These are phyloP conservation scores for Aspergillus biplanus DNA, from an alignment of 495 filamentous ascomycete genomes.

Conservation along the genomic window DNA sequence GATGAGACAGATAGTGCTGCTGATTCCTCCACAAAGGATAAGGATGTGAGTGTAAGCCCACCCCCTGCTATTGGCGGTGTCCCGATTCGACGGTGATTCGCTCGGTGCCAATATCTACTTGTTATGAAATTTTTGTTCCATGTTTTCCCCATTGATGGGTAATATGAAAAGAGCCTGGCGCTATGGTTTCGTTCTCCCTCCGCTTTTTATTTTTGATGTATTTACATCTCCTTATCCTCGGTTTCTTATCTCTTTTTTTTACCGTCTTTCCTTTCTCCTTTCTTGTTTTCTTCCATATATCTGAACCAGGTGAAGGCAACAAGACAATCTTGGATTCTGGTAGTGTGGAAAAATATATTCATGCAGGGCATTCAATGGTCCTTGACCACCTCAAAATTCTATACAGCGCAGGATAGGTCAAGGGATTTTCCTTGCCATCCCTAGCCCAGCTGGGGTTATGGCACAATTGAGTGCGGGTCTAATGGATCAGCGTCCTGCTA, in stretches of 20 bases:
- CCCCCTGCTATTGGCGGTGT: slow-evolving; percentile 58
- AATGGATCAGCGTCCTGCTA: slow-evolving; percentile 11
- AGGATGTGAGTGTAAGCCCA: slow-evolving; percentile 50
- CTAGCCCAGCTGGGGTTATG: not conserved
- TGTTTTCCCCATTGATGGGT: slow-evolving; percentile 28
- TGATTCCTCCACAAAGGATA: slow-evolving; percentile 35
- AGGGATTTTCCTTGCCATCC: not conserved
- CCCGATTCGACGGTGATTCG: slow-evolving; percentile 60
- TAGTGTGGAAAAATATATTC: slow-evolving; percentile 9
- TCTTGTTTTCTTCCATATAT: not conserved
- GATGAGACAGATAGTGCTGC: slow-evolving; percentile 60
- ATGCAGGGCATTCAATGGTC: slow-evolving; percentile 11
- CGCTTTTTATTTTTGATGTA: slow-evolving; percentile 3
- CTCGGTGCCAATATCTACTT: slow-evolving; percentile 8
- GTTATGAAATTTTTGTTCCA: slow-evolving; percentile 17
- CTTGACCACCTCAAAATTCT: slow-evolving; percentile 5
- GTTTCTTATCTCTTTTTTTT: slow-evolving; percentile 21
- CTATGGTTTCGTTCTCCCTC: slow-evolving; percentile 34
- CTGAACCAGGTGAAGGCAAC: not conserved
- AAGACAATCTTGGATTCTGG: slow-evolving; percentile 7
- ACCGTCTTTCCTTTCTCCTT: not conserved
- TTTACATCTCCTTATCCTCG: no score
- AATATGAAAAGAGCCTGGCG: slow-evolving; percentile 48
- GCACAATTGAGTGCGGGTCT: not conserved
- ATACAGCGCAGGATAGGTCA: not conserved